phyloP scores from a whole-genome alignment of 2,329 filamentous ascomycete species.

The Sclerotinia minor region DNA sequence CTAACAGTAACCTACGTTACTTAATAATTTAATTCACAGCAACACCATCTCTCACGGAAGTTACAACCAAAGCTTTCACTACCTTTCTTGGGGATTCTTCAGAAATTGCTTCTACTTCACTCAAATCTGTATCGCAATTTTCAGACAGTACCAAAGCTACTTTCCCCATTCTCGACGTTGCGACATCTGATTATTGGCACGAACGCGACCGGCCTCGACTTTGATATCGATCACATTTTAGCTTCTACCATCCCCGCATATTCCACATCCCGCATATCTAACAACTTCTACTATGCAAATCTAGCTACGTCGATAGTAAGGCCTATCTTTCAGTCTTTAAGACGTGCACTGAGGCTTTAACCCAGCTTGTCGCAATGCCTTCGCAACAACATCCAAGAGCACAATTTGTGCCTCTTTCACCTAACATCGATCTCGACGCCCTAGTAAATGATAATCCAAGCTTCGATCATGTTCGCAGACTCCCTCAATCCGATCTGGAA shows the following conservation, averaged over 20 bases:
- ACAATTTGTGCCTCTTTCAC: conserved; percentile 88
- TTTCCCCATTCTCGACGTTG: neutral
- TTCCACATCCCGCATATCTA: neutral
- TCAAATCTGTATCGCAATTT: neutral
- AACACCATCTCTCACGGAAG: neutral
- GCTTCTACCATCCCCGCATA: neutral
- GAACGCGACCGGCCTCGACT: neutral
- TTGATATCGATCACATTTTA: neutral
- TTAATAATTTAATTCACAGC: neutral
- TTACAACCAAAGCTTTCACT: neutral
- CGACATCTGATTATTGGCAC: conserved; percentile 3
- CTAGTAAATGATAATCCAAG: conserved; percentile 79
- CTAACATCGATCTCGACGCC: conserved; percentile 73
- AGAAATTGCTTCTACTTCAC: neutral
- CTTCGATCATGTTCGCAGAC: conserved; percentile 82
- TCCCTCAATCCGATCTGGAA: conserved; percentile 76
- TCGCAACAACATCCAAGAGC: conserved; percentile 73
- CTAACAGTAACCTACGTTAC: too few relatives aligned
- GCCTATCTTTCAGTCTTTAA: neutral
- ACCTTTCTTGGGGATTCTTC: too few relatives aligned
- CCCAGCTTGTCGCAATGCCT: conserved; percentile 60
- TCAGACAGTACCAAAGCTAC: neutral
- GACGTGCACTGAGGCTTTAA: neutral
- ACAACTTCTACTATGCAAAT: neutral
- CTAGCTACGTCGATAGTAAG: neutral